Evolutionary conservation across 306 rosid genomes (phyloP).

Genomic region (Ochetophila trinervis): DNA sequence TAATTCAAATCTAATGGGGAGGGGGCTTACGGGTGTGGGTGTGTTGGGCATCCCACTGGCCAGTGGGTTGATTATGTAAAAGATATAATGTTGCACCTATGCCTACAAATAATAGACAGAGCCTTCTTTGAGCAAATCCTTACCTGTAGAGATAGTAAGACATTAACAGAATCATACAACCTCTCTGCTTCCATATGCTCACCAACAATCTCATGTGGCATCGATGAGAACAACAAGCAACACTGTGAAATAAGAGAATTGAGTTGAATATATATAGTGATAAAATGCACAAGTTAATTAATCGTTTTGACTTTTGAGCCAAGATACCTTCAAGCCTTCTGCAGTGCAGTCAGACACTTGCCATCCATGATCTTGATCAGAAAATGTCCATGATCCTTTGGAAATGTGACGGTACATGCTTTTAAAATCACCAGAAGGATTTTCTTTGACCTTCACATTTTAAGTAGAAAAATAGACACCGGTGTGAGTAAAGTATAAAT

Average conservation of each 20-base stretch:
- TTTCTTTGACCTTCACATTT: slow-evolving; percentile 41
- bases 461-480: not conserved
- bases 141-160: slow-evolving; percentile 55
- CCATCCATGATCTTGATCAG: slow-evolving; percentile 76
- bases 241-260: slow-evolving; percentile 29
- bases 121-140: not conserved
- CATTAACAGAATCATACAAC: slow-evolving; percentile 47
- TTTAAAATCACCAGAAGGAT: slow-evolving; percentile 54
- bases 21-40: too few relatives aligned
- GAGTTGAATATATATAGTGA: not conserved
- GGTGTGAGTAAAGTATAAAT: slow-evolving; percentile 27
- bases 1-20: too few relatives aligned
- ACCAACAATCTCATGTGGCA: slow-evolving; percentile 54
- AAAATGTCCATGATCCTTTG: slow-evolving; percentile 74
- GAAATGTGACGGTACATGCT: slow-evolving; percentile 63
- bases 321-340: slow-evolving; percentile 52
- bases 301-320: not conserved
- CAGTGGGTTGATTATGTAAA: not conserved
- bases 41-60: too few relatives aligned
- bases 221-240: slow-evolving; percentile 50
- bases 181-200: slow-evolving; percentile 51
- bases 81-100: not conserved
- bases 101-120: not conserved
- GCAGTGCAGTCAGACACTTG: slow-evolving; percentile 68
- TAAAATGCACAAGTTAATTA: not conserved